These are phyloP conservation scores for Globisporangium cylindrosporum DNA, from an alignment of 352 stramenopile species.

Conservation along the genomic window DNA sequence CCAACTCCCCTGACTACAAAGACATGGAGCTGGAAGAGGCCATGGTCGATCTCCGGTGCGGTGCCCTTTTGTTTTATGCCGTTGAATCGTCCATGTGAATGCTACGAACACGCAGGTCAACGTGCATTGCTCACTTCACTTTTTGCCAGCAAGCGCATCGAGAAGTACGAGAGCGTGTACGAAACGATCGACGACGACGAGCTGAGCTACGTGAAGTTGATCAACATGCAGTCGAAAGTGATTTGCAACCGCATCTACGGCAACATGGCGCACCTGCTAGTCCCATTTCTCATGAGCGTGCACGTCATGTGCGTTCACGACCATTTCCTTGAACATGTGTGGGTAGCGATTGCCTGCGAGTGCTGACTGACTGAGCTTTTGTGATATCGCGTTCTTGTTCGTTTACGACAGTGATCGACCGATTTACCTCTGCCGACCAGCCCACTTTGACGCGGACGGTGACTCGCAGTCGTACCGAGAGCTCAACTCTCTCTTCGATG, in stretches of 20 bases:
- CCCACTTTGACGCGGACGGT: slow-evolving; percentile 29
- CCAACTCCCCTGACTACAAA: slow-evolving; percentile 60
- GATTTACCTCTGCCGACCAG: slow-evolving; percentile 42
- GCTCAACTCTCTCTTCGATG: slow-evolving; percentile 14
- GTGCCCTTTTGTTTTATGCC: not conserved
- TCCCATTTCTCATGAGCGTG: slow-evolving; percentile 53
- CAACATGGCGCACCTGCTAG: slow-evolving; percentile 44
- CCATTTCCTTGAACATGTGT: not conserved
- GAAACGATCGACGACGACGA: slow-evolving; percentile 59
- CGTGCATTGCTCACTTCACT: not conserved
- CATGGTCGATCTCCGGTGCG: slow-evolving; percentile 51
- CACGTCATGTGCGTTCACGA: slow-evolving; percentile 33
- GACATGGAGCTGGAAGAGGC: slow-evolving; percentile 42
- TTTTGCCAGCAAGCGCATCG: slow-evolving; percentile 35
- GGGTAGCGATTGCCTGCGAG: not conserved
- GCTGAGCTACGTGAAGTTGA: slow-evolving; percentile 73
- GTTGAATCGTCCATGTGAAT: not conserved
- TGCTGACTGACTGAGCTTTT: not conserved
- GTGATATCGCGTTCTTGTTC: not conserved
- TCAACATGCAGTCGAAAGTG: slow-evolving; percentile 64
- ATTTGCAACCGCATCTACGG: slow-evolving; percentile 52
- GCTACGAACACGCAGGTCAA: not conserved
- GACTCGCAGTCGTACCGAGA: slow-evolving; percentile 26
- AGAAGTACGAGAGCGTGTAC: slow-evolving; percentile 73
- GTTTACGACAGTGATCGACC: slow-evolving; percentile 23